Evolutionary conservation across 306 rosid species (phyloP), one percentile per base, ranked within the genome.

Genomic region (Medicago arabica): DNA sequence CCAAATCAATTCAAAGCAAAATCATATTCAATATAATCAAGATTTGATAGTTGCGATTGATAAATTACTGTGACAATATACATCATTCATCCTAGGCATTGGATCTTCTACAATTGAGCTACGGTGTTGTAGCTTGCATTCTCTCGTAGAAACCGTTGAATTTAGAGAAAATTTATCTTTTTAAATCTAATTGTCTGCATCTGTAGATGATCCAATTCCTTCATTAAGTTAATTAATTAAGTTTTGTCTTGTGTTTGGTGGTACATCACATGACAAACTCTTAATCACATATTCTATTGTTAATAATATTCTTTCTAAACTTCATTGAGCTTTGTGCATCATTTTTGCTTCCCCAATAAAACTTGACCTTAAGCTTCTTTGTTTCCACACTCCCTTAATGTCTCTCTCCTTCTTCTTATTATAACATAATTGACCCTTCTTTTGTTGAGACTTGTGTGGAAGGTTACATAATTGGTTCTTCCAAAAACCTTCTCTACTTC

Each of bases 311-410:
- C 84, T 82, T 79, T 69, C 18, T 59, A 81, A 72, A 75, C 79
- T 76, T 84, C 81, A 72, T 84, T 64, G 87, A 89, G 78, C 61
- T 46, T 8, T 79, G 88, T 73, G 84, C 82, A 39, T 31, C 85
- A 77, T 92, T 92, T 87, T 90, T 74, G 64, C 68, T 67, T 71
- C 83, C 90, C 90, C 92, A 80, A 86, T 78, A 78, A 85, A 86
- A 77, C 58, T 86, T 89, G 85, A 83, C 85, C 82, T 78, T 64
- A 72, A 54, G 59, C 64, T 73, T 72, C 46, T 67, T 79, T 81
- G 71, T 72, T 73, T 43, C 55, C 39, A 43, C 71, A 69, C 50
- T 65, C 53, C 44, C 61, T 68, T 47, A 18, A 67, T 59, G 23
- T 28, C 43, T 72, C 49, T 60, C 23, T 79, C 71, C 55, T 15